These are phyloP conservation scores for Pythium vanterpoolii DNA, from an alignment of 352 stramenopile genomes.

Conservation along the genomic window DNA sequence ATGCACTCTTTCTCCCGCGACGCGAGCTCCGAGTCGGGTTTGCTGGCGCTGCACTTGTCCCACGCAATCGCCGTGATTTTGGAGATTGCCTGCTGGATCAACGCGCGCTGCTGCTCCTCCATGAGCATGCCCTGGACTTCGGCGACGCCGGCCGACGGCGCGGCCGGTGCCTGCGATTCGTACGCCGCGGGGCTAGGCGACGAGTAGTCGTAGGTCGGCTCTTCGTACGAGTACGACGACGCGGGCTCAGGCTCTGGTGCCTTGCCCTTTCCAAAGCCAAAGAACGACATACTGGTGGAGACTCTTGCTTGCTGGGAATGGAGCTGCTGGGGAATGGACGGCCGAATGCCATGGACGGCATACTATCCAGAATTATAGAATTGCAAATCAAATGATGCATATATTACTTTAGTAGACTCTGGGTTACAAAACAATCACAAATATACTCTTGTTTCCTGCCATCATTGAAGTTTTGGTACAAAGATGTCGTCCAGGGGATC, in stretches of 20 bases:
- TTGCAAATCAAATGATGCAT: neutral
- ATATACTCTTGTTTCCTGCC: neutral
- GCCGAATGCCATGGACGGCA: constrained; percentile 2
- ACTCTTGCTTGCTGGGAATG: neutral
- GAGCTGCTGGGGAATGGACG: neutral
- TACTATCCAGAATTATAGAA: neutral
- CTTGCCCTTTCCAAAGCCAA: constrained; percentile 77
- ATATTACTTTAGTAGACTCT: neutral
- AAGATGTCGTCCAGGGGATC: neutral
- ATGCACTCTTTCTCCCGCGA: constrained; percentile 83
- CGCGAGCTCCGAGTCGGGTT: constrained; percentile 79
- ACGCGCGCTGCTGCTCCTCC: constrained; percentile 84
- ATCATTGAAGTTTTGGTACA: neutral
- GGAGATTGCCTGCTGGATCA: constrained; percentile 85
- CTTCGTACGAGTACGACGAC: constrained; percentile 59
- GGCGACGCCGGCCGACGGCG: constrained; percentile 35
- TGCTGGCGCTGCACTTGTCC: constrained; percentile 87
- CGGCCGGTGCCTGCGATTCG: constrained; percentile 25
- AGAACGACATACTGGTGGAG: constrained; percentile 63
- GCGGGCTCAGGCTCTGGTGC: constrained; percentile 41
- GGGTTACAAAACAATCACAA: neutral
- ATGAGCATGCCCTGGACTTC: constrained; percentile 82
- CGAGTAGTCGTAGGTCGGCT: constrained; percentile 75
- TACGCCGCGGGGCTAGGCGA: constrained; percentile 33
- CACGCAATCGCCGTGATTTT: constrained; percentile 89